A percentile compares a stretch with the other conserved stretches of the same genome.
Evolutionary conservation across 371 early-diverging fungal genomes (phyloP).

Genomic region (Mortierella sp.): DNA sequence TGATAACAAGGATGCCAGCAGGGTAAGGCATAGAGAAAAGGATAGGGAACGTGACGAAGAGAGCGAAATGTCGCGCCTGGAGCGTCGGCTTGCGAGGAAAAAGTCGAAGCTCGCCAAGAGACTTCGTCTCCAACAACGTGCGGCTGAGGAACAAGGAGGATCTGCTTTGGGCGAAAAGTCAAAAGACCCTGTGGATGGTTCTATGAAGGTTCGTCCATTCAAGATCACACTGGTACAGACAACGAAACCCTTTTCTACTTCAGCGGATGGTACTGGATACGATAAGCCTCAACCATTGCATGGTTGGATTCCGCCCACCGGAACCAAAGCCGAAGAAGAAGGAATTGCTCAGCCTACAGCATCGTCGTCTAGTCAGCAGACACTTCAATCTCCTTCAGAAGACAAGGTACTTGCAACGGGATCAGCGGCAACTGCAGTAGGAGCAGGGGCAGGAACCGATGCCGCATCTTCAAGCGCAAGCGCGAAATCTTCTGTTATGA

Average conservation of each 20-base stretch:
- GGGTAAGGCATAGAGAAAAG: conserved; percentile 12
- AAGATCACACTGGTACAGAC: conserved; percentile 45
- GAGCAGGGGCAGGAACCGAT: conserved; percentile 1
- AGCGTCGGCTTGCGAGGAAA: conserved; percentile 32
- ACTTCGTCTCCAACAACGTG: conserved; percentile 20
- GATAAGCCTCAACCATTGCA: conserved; percentile 26
- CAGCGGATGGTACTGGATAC: conserved; percentile 3
- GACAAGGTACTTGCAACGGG: background rate
- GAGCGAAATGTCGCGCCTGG: conserved; percentile 14
- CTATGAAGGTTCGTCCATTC: conserved; percentile 17
- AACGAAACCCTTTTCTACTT: conserved; percentile 15
- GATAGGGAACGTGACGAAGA: conserved; percentile 17
- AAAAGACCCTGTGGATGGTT: background rate
- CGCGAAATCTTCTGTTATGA: conserved; percentile 4
- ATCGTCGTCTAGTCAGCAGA: conserved; percentile 5
- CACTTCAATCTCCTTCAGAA: conserved; percentile 14
- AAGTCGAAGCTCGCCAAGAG: conserved; percentile 24
- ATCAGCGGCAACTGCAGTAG: too few relatives aligned
- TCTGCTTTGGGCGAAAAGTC: conserved; percentile 5
- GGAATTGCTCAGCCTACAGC: background rate
- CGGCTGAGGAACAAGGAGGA: conserved; percentile 5
- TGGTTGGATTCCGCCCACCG: conserved; percentile 16
- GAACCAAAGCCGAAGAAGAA: conserved; percentile 3
- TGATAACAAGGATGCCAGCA: conserved; percentile 1
- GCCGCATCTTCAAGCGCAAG: background rate